These are phyloP conservation scores for Sanghuangporus baumii DNA, from an alignment of 1,284 basidiomycete species.

Conservation along the genomic window DNA sequence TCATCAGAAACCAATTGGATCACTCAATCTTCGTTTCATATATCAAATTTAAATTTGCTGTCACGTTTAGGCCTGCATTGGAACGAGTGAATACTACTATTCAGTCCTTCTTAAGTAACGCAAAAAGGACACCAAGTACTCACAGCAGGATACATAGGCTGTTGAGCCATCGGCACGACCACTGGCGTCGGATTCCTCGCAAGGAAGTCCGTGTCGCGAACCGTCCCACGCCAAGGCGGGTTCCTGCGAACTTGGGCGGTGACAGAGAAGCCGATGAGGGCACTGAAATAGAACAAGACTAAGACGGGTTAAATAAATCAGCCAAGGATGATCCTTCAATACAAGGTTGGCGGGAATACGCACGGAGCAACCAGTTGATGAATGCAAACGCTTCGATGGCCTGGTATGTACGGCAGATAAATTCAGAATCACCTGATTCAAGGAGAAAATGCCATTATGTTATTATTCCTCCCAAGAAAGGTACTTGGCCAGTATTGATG, in stretches of 20 bases:
- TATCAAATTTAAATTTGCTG: neutral
- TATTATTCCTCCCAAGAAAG: neutral
- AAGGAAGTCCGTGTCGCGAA: constrained; percentile 14
- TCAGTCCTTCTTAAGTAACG: neutral
- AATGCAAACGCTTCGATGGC: constrained; percentile 48
- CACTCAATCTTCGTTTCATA: neutral
- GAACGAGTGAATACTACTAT: neutral
- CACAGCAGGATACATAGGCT: neutral
- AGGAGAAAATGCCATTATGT: neutral
- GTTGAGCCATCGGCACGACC: constrained; percentile 1
- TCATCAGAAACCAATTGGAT: neutral
- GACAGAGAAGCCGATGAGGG: constrained; percentile 18
- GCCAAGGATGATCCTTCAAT: neutral
- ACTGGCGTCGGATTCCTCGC: neutral
- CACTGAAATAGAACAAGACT: constrained; percentile 18
- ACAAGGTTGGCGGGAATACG: constrained; percentile 20
- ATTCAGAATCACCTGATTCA: neutral
- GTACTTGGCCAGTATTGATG: neutral
- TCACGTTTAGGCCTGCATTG: neutral
- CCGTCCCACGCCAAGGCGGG: constrained; percentile 8
- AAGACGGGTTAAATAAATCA: neutral
- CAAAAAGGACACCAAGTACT: neutral
- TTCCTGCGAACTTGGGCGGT: constrained; percentile 4
- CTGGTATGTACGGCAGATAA: constrained; percentile 36
- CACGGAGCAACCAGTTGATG: constrained; percentile 46